These are phyloP conservation scores for Clohesyomyces aquaticus DNA, from an alignment of 495 filamentous ascomycete genomes.

Conservation along the genomic window DNA sequence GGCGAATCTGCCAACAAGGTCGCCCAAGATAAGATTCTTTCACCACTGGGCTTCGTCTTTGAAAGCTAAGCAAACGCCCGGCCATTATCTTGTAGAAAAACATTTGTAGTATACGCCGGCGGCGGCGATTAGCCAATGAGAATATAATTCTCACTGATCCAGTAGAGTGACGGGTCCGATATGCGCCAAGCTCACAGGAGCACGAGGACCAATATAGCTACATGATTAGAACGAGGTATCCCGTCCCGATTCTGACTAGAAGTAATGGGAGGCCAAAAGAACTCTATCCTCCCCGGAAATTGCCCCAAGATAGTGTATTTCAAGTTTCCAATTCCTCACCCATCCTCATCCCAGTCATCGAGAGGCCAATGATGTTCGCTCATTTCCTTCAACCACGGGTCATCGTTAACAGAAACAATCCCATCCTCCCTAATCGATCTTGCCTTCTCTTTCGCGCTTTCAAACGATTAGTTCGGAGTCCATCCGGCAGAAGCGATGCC, in stretches of 20 bases:
- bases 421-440: conserved; percentile 27
- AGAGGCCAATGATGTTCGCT: conserved; percentile 29
- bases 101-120: background rate
- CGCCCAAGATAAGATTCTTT: conserved; percentile 75
- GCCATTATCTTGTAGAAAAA: background rate
- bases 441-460: conserved; percentile 25
- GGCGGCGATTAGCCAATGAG: background rate
- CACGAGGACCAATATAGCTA: no score
- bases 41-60: conserved; percentile 45
- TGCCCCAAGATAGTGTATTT: no score
- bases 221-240: no score
- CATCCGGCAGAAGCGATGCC: conserved; percentile 26
- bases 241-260: no score
- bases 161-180: no score
- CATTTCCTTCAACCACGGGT: conserved; percentile 29
- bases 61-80: background rate
- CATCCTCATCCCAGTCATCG: conserved; percentile 30
- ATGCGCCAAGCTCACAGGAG: no score
- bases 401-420: conserved; percentile 20
- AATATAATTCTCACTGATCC: background rate
- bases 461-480: conserved; percentile 25
- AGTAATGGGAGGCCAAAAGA: no score
- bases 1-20: conserved; percentile 75
- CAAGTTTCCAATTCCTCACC: conserved; percentile 12
- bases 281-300: no score